Evolutionary conservation across 352 stramenopile genomes (phyloP), one percentile per base, ranked within the genome.

Genomic region (Halophytophthora batemanensis): DNA sequence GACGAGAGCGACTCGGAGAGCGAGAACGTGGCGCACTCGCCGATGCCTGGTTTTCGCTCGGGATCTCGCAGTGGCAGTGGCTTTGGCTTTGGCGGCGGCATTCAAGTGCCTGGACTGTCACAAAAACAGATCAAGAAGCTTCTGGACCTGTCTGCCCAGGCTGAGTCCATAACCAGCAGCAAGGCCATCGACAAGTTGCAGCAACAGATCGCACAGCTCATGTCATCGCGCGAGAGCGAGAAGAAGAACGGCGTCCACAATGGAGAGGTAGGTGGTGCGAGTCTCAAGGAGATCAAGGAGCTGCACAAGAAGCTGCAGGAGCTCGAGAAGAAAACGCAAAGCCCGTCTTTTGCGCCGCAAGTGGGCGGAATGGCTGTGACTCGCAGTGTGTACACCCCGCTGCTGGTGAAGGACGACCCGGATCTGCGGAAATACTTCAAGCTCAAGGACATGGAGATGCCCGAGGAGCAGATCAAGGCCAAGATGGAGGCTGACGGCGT

Each of bases 381-480:
- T 7, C 53, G 38, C 7, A 71, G 35, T 23, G 48, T 85, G 0
- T 90, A 92, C 49, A 77, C 65, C 15, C 67, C 80, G 11, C 48
- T 89, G 23, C 45, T 90, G 2, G 77, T 92, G 15, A 84, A 80
- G 41, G 74, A 90, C 38, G 81, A 93, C 53, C 74, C 80, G 7
- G 69, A 51, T 14, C 86, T 90, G 34, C 62, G 64, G 11, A 90
- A 86, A 33, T 95, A 93, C 54, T 95, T 95, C 59, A 91, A 91
- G 55, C 54, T 95, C 6, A 86, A 90, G 47, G 61, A 72, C 23
- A 82, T 93, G 69, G 63, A 69, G 21, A 95, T 95, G 80, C 77
- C 82, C 0, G 43, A 75, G 0, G 84, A 93, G 2, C 77, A 93
- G 50, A 89, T 95, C 57, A 87, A 87, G 43, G 55, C 47, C 4